Evolutionary conservation across 805 yeast genomes (phyloP).

Genomic region (Cyberlindnera suaveolens): DNA sequence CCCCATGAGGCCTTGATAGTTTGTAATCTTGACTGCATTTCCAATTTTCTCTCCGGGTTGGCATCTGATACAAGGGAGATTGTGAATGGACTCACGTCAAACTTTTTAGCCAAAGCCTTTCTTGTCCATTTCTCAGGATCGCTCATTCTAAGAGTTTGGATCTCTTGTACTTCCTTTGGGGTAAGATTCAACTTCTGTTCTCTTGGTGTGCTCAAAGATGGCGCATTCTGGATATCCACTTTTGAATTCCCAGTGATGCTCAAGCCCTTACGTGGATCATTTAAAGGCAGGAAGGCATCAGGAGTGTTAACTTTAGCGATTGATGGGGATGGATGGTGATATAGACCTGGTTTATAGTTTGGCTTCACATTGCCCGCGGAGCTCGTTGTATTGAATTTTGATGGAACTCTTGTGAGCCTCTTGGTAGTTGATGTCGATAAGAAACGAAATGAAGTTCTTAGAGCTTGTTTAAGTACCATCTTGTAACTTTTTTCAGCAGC

Average conservation of each 20-base stretch:
- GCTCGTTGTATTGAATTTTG: slow-evolving; percentile 52
- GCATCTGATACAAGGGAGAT: slow-evolving; percentile 50
- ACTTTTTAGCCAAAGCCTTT: slow-evolving; percentile 54
- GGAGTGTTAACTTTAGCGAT: slow-evolving; percentile 55
- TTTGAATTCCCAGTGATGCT: slow-evolving; percentile 20
- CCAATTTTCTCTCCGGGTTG: slow-evolving; percentile 32
- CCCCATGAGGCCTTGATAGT: slow-evolving; percentile 45
- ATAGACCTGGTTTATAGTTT: slow-evolving; percentile 50
- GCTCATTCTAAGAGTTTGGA: slow-evolving; percentile 43
- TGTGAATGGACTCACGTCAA: slow-evolving; percentile 43
- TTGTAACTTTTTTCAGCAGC: background rate
- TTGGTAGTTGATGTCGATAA: slow-evolving; percentile 5
- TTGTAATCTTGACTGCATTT: slow-evolving; percentile 41
- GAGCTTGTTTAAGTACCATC: background rate
- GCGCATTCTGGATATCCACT: slow-evolving; percentile 26
- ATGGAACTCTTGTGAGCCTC: slow-evolving; percentile 34
- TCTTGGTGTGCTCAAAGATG: slow-evolving; percentile 31
- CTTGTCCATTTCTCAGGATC: slow-evolving; percentile 64
- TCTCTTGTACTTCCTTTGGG: slow-evolving; percentile 51
- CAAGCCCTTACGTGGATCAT: slow-evolving; percentile 48
- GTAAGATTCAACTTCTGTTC: slow-evolving; percentile 49
- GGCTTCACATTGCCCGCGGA: slow-evolving; percentile 57
- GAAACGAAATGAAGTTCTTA: slow-evolving; percentile 2
- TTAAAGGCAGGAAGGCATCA: slow-evolving; percentile 55
- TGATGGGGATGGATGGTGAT: slow-evolving; percentile 59